phyloP scores from a whole-genome alignment of 1,284 basidiomycete species.

The Apiotrichum akiyoshidainum region DNA sequence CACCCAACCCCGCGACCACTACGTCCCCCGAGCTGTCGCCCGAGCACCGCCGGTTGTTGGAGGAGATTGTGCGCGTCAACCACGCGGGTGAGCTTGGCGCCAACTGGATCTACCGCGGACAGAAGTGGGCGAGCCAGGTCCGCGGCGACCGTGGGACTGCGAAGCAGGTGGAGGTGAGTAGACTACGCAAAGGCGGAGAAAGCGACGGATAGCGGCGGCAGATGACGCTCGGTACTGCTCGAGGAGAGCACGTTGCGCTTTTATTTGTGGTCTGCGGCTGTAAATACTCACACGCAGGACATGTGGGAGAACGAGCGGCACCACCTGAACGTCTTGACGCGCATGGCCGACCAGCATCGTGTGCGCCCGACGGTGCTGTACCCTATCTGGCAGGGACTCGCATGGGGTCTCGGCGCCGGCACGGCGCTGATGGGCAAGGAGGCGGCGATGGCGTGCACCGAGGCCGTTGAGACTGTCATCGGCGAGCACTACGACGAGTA shows the following conservation, averaged over 20 bases:
- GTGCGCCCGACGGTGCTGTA: slow-evolving; percentile 79
- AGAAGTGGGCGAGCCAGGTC: slow-evolving; percentile 62
- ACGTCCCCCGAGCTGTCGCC: slow-evolving; percentile 37
- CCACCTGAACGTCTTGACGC: slow-evolving; percentile 81
- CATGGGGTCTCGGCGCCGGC: slow-evolving; percentile 75
- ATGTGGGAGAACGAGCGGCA: slow-evolving; percentile 98
- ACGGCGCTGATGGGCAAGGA: slow-evolving; percentile 88
- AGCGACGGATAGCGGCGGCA: no score
- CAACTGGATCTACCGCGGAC: slow-evolving; percentile 87
- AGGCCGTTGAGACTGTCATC: slow-evolving; percentile 95
- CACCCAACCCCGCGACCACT: slow-evolving; percentile 31
- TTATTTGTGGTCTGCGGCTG: no score
- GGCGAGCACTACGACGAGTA: slow-evolving; percentile 98
- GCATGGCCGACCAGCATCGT: slow-evolving; percentile 74
- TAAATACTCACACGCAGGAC: slow-evolving; percentile 56
- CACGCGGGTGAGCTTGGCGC: slow-evolving; percentile 90
- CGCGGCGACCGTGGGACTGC: slow-evolving; percentile 63
- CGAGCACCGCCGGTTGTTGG: slow-evolving; percentile 41
- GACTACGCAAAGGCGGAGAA: neutral
- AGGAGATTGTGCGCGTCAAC: slow-evolving; percentile 68
- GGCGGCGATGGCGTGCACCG: slow-evolving; percentile 96
- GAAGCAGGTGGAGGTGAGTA: slow-evolving; percentile 68
- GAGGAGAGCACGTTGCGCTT: no score
- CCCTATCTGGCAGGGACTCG: slow-evolving; percentile 78
- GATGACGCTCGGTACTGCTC: no score